Evolutionary conservation across 2,329 filamentous ascomycete species (phyloP).

Genomic region (Ramularia endophylla): DNA sequence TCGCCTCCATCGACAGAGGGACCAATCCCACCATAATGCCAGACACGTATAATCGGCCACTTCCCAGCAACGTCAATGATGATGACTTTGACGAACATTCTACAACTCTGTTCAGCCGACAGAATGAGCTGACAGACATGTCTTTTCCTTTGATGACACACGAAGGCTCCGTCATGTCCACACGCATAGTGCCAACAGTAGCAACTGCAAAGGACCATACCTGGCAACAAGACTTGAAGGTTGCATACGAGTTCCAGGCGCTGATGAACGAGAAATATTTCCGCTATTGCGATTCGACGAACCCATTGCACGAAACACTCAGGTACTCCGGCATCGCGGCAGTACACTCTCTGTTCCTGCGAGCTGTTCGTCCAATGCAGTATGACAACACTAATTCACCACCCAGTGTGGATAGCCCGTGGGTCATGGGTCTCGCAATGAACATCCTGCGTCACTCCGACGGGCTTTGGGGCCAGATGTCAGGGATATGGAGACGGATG

Average conservation of each 20-base stretch:
- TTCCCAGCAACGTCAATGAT: slow-evolving; percentile 30
- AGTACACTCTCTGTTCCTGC: slow-evolving; percentile 22
- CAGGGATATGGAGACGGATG: slow-evolving; percentile 45
- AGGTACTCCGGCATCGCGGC: slow-evolving; percentile 17
- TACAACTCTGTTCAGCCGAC: slow-evolving; percentile 15
- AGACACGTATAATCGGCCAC: slow-evolving; percentile 19
- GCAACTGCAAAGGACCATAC: slow-evolving; percentile 13
- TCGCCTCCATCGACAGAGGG: slow-evolving; percentile 27
- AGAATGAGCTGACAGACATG: slow-evolving; percentile 28
- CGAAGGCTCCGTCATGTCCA: slow-evolving; percentile 12
- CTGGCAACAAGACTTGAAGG: slow-evolving; percentile 27
- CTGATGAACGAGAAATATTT: slow-evolving; percentile 21
- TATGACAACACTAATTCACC: slow-evolving; percentile 18
- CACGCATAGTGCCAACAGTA: slow-evolving; percentile 15
- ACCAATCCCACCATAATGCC: slow-evolving; percentile 23
- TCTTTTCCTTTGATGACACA: slow-evolving; percentile 19
- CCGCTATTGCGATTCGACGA: slow-evolving; percentile 20
- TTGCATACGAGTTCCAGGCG: slow-evolving; percentile 22
- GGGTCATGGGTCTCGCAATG: slow-evolving; percentile 34
- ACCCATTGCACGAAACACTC: slow-evolving; percentile 20
- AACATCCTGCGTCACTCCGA: slow-evolving; percentile 38
- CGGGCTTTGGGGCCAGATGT: slow-evolving; percentile 25
- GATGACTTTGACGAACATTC: slow-evolving; percentile 24
- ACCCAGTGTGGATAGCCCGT: slow-evolving; percentile 28
- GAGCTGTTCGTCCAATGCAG: slow-evolving; percentile 27